phyloP scores from a whole-genome alignment of 2,329 filamentous ascomycete species.

The Aureobasidium leucospermi region DNA sequence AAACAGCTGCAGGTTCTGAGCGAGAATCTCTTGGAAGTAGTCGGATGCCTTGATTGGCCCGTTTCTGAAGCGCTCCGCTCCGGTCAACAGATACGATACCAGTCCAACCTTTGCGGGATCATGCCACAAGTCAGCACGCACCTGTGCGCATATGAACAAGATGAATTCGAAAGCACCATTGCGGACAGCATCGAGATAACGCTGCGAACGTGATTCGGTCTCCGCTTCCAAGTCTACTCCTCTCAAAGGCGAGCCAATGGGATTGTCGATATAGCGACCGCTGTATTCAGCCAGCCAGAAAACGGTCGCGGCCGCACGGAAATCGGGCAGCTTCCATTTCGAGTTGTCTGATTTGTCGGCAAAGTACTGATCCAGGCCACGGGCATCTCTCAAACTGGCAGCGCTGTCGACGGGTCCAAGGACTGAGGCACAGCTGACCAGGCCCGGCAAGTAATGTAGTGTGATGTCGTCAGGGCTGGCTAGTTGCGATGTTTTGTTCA shows the following conservation, averaged over 20 bases:
- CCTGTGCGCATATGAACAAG: slow-evolving; percentile 73
- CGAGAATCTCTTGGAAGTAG: slow-evolving; percentile 64
- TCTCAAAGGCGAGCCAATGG: slow-evolving; percentile 50
- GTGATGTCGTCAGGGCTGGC: slow-evolving; percentile 69
- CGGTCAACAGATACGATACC: slow-evolving; percentile 73
- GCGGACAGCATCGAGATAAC: slow-evolving; percentile 52
- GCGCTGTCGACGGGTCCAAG: slow-evolving; percentile 72
- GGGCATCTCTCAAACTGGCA: slow-evolving; percentile 59
- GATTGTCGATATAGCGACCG: slow-evolving; percentile 74
- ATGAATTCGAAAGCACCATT: slow-evolving; percentile 92
- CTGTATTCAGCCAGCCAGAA: slow-evolving; percentile 95
- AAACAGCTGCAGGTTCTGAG: slow-evolving; percentile 78
- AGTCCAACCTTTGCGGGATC: slow-evolving; percentile 79
- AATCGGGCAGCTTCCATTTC: slow-evolving; percentile 63
- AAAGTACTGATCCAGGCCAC: slow-evolving; percentile 62
- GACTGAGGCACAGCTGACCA: slow-evolving; percentile 68
- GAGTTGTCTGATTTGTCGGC: slow-evolving; percentile 59
- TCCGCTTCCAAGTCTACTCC: slow-evolving; percentile 60
- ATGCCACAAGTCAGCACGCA: slow-evolving; percentile 75
- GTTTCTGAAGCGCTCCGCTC: slow-evolving; percentile 62
- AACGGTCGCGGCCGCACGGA: slow-evolving; percentile 70
- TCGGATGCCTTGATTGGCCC: slow-evolving; percentile 56
- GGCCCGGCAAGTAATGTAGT: slow-evolving; percentile 75
- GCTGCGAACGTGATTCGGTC: slow-evolving; percentile 59
- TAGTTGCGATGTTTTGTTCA: slow-evolving; percentile 59